Percentiles rank a stretch among this genome's conserved stretches.
These are phyloP conservation scores for Syncephalastrum contaminatum DNA, from an alignment of 371 early-diverging fungal species.

Conservation along the genomic window DNA sequence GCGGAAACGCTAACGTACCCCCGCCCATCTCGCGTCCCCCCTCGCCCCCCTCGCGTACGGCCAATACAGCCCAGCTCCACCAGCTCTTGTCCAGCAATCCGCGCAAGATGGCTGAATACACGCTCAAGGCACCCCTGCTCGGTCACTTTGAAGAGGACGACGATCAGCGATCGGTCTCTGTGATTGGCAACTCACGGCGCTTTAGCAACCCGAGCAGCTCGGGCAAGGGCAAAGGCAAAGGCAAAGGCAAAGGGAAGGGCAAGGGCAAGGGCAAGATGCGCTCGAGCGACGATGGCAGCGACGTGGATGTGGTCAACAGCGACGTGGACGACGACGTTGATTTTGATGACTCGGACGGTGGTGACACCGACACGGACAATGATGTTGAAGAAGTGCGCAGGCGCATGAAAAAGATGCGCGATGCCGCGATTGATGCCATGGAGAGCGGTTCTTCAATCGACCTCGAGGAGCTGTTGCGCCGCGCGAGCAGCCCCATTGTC, in stretches of 20 bases:
- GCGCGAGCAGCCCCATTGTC: conserved; percentile 30
- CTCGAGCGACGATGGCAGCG: conserved; percentile 16
- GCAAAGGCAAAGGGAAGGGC: conserved; percentile 2
- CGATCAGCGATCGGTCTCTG: conserved; percentile 9
- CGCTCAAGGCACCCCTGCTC: conserved; percentile 29
- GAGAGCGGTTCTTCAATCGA: conserved; percentile 29
- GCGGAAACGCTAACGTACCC: conserved; percentile 17
- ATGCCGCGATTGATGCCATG: conserved; percentile 40
- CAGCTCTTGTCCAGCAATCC: conserved; percentile 27
- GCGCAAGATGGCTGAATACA: conserved; percentile 29
- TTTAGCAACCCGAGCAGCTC: background rate
- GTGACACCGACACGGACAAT: conserved; percentile 32
- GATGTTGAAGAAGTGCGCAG: conserved; percentile 35
- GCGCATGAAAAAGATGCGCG: conserved; percentile 33
- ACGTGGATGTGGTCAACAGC: conserved; percentile 28
- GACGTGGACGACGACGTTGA: conserved; percentile 18
- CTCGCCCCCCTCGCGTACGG: conserved; percentile 12
- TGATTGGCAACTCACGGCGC: conserved; percentile 15
- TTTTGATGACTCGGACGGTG: conserved; percentile 14
- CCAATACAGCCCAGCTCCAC: conserved; percentile 20
- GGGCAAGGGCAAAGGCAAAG: background rate
- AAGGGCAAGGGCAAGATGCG: conserved; percentile 2
- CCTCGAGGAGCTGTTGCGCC: conserved; percentile 35
- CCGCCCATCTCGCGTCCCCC: conserved; percentile 17
- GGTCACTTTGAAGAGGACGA: conserved; percentile 29